Evolutionary conservation across 2,329 filamentous ascomycete species (phyloP).

Genomic region (Trichophyton simii): DNA sequence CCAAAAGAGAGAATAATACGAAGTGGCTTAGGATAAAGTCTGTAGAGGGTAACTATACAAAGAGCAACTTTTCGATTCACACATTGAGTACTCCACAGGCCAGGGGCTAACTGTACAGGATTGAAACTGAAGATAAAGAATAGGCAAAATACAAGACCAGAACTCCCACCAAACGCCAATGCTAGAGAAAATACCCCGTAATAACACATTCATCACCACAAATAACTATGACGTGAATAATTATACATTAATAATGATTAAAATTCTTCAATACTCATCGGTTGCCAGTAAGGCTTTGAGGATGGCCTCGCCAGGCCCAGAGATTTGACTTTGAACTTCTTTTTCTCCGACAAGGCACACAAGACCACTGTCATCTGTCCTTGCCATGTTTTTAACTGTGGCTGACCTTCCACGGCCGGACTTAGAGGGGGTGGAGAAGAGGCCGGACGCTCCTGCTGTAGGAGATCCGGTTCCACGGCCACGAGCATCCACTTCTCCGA

Average conservation of each 20-base stretch:
- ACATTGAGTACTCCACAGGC: neutral
- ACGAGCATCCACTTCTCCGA: slow-evolving; percentile 58
- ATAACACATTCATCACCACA: neutral
- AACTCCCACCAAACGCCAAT: slow-evolving; percentile 6
- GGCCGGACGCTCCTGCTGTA: slow-evolving; percentile 28
- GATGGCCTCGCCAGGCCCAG: slow-evolving; percentile 39
- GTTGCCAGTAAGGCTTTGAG: slow-evolving; percentile 28
- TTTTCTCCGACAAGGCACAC: slow-evolving; percentile 68
- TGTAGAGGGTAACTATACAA: neutral
- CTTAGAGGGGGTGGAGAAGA: slow-evolving; percentile 57
- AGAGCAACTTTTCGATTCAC: neutral
- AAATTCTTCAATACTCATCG: slow-evolving; percentile 5
- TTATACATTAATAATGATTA: neutral
- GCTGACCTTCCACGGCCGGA: slow-evolving; percentile 45
- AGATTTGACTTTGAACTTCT: slow-evolving; percentile 61
- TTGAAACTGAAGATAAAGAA: neutral
- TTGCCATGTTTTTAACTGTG: slow-evolving; percentile 38
- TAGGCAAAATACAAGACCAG: neutral
- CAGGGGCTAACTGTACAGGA: neutral
- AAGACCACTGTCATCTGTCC: slow-evolving; percentile 62
- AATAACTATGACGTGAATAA: slow-evolving; percentile 1
- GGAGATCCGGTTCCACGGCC: slow-evolving; percentile 49
- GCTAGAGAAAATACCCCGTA: slow-evolving; percentile 3
- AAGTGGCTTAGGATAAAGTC: neutral
- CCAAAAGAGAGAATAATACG: neutral